Conservation (phyloP, 768 basidiomycete species). For the Boletus patriciae region DNA sequence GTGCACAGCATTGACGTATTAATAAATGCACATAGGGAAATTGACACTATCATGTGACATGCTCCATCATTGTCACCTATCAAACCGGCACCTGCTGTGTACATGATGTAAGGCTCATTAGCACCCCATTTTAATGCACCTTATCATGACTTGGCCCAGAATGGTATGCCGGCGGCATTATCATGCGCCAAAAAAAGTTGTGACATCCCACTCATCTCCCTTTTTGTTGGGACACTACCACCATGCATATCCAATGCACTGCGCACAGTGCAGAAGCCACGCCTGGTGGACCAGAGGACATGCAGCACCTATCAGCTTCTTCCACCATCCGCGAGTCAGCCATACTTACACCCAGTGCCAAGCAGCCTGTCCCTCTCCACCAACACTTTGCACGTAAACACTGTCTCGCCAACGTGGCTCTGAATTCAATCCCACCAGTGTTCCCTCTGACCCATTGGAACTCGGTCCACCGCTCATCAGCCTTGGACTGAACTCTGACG, state of each 20-base stretch:
- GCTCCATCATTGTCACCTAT: too few relatives aligned
- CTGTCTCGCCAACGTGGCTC: not conserved
- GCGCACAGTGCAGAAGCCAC: not conserved
- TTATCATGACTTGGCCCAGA: not conserved
- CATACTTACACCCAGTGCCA: not conserved
- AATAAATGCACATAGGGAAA: too few relatives aligned
- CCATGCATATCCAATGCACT: not conserved
- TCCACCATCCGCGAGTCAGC: not conserved
- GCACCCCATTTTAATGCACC: too few relatives aligned
- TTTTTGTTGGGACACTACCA: too few relatives aligned
- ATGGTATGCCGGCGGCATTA: not conserved
- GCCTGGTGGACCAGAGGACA: not conserved
- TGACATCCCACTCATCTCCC: not conserved
- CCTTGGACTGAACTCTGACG: constrained; percentile 1
- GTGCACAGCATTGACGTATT: too few relatives aligned
- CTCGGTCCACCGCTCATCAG: not conserved
- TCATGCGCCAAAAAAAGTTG: not conserved
- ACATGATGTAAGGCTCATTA: not conserved
- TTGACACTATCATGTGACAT: too few relatives aligned
- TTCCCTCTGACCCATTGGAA: not conserved
- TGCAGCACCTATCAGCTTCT: not conserved
- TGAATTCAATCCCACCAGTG: not conserved
- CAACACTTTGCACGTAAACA: not conserved
- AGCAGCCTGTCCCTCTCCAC: not conserved
- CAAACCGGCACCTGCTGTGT: too few relatives aligned